Base-by-base conservation (phyloP, 352 stramenopile genomes). In the Phytophthora melonis region DNA sequence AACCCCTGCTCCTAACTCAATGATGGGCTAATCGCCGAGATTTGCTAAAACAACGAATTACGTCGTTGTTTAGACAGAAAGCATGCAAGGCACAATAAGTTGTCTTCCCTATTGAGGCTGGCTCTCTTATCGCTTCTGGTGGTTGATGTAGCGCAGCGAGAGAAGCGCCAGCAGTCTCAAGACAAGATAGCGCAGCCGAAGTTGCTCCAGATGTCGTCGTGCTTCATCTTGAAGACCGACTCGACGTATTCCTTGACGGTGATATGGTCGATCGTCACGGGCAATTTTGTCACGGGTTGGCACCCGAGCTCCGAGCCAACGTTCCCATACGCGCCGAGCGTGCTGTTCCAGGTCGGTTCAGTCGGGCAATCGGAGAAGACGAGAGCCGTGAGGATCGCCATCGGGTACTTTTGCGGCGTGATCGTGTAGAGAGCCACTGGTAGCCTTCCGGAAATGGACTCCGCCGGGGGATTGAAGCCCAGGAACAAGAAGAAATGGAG, bases 91-190 rank as follows among this genome's bases (percentile, higher is more conserved):
- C n/a, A n/a, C n/a, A n/a, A n/a, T 25, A 54, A 6, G 27, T 54
- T 5, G 9, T 21, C 14, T 52, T 18, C 23, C 25, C 25, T 27
- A 27, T 27, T 3, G 25, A 27, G 25, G 25, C 25, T 1, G 25
- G 25, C 25, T 27, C 25, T 1, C 27, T 64, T 83, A 81, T 66
- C 70, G 66, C 63, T 79, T 81, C 56, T 84, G 77, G 59, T 80
- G 74, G 55, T 80, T 82, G n/a, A 84, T 54, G 34, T 73, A 80
- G 10, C 72, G 74, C 61, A 84, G 68, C 16, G 74, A 70, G 13
- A 84, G 39, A 43, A 84, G 36, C 0, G 57, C 71, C 3, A 84
- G 56, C 0, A 84, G 3, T 9, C 70, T 72, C 7, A 80, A 67
- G 23, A 78, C 47, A 70, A 32, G 58, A 77, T 66, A 18, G 68